A percentile compares a stretch with the other conserved stretches of the same genome.
Conservation (phyloP, 768 basidiomycete species). For the Naematelia encephala region DNA sequence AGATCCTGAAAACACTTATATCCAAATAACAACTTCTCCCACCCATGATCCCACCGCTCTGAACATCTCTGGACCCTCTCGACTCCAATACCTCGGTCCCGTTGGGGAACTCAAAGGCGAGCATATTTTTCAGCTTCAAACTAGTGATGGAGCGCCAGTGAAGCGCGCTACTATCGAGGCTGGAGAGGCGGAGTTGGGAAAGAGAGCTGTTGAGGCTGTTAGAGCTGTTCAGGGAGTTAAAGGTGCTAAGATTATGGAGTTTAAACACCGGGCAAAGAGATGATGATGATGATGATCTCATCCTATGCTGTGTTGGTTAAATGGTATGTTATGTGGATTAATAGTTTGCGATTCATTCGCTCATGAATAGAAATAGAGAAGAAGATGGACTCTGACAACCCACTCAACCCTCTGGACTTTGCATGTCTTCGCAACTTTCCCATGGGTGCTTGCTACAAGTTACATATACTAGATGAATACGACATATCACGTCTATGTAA, state of each 20-base stretch:
- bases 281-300: not conserved
- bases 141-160: conserved; percentile 10
- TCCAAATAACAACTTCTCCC: conserved; percentile 31
- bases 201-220: conserved; percentile 11
- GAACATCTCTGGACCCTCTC: not conserved
- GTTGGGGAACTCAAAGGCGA: conserved; percentile 42
- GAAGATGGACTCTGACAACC: not conserved
- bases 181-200: not conserved
- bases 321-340: not conserved
- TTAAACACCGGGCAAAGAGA: conserved; percentile 36
- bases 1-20: conserved; percentile 27
- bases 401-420: not conserved
- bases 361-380: not conserved
- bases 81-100: conserved; percentile 26
- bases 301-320: not conserved
- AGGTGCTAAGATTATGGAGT: conserved; percentile 30
- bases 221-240: conserved; percentile 30
- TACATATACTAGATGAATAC: too few relatives aligned
- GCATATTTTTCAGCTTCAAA: conserved; percentile 31
- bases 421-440: not conserved
- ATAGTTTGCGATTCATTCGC: not conserved
- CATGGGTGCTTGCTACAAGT: not conserved
- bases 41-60: conserved; percentile 8
- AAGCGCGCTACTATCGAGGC: conserved; percentile 12
- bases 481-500: not conserved